These are phyloP conservation scores for Blastobotrys muscicola DNA, from an alignment of 805 yeast genomes.

Conservation along the genomic window DNA sequence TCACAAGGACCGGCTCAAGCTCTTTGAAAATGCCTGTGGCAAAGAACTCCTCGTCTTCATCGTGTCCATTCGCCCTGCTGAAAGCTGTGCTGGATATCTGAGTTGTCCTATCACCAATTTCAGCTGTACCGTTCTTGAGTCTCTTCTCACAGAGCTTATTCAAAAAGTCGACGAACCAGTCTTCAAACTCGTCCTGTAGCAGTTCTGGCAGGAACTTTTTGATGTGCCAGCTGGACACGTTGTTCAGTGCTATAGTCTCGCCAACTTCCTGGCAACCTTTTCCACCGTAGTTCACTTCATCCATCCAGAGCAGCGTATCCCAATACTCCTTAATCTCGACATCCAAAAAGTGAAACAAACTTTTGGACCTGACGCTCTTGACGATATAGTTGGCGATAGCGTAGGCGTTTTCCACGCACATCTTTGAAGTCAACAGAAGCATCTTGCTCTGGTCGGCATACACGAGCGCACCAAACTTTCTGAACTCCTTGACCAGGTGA, in stretches of 20 bases:
- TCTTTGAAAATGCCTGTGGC: conserved; percentile 30
- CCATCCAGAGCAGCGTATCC: conserved; percentile 96
- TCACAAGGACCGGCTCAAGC: conserved; percentile 54
- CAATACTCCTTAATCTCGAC: conserved; percentile 67
- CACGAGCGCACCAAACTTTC: conserved; percentile 71
- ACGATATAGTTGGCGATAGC: conserved; percentile 82
- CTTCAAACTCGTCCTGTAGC: conserved; percentile 74
- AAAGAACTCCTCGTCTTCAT: conserved; percentile 30
- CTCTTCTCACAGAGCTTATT: conserved; percentile 50
- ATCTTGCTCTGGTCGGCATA: conserved; percentile 73
- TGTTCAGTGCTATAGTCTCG: conserved; percentile 21
- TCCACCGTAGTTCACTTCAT: conserved; percentile 80
- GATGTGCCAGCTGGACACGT: conserved; percentile 70
- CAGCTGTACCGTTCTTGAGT: conserved; percentile 17
- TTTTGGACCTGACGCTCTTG: conserved; percentile 68
- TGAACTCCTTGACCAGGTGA: conserved; percentile 73
- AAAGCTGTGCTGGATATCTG: conserved; percentile 46
- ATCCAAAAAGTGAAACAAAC: conserved; percentile 76
- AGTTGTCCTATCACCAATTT: conserved; percentile 47
- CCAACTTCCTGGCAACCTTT: conserved; percentile 25
- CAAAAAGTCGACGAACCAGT: conserved; percentile 72
- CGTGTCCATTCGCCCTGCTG: conserved; percentile 26
- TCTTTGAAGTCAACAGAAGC: conserved; percentile 63
- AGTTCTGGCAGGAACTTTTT: conserved; percentile 62
- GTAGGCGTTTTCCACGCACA: conserved; percentile 74